A percentile compares a stretch with the other conserved stretches of the same genome.
Evolutionary conservation across 208 protist species (phyloP).

Genomic region (Leishmania braziliensis): DNA sequence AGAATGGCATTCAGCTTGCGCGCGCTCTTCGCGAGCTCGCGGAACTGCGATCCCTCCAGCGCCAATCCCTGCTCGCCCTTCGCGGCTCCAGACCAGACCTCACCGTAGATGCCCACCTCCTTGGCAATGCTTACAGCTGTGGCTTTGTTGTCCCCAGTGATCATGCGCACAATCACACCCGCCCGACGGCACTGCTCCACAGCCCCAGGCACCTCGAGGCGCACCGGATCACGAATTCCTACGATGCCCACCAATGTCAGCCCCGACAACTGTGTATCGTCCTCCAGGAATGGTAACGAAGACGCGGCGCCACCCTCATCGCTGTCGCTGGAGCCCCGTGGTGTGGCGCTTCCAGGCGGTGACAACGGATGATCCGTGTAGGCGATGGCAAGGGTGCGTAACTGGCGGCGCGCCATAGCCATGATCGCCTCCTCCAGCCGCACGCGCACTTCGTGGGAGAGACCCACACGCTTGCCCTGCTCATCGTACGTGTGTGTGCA

Average conservation of each 20-base stretch:
- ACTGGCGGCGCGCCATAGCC: slow-evolving; percentile 47
- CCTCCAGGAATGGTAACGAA: slow-evolving; percentile 45
- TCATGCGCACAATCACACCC: slow-evolving; percentile 96
- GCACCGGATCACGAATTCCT: slow-evolving; percentile 94
- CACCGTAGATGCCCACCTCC: slow-evolving; percentile 35
- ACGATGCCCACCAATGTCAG: slow-evolving; percentile 74
- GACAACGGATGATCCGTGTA: slow-evolving; percentile 42
- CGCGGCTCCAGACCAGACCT: slow-evolving; percentile 25
- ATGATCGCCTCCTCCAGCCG: slow-evolving; percentile 52
- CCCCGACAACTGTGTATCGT: slow-evolving; percentile 12
- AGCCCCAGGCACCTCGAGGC: slow-evolving; percentile 91
- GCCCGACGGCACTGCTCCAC: slow-evolving; percentile 89
- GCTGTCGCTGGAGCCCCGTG: background rate
- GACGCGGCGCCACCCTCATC: slow-evolving; percentile 45
- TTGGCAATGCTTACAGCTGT: slow-evolving; percentile 94
- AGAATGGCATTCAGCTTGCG: slow-evolving; percentile 56
- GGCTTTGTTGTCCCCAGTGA: slow-evolving; percentile 94
- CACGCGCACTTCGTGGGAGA: slow-evolving; percentile 40
- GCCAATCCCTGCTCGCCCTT: slow-evolving; percentile 40
- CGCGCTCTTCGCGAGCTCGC: slow-evolving; percentile 66
- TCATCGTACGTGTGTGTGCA: slow-evolving; percentile 46
- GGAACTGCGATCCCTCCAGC: slow-evolving; percentile 91
- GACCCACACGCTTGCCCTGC: slow-evolving; percentile 29
- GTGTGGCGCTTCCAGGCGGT: background rate
- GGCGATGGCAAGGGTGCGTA: slow-evolving; percentile 80